A percentile compares a stretch with the other conserved stretches of the same genome.
Evolutionary conservation across 352 stramenopile species (phyloP).

Genomic region (Hyaloperonospora brassicae): DNA sequence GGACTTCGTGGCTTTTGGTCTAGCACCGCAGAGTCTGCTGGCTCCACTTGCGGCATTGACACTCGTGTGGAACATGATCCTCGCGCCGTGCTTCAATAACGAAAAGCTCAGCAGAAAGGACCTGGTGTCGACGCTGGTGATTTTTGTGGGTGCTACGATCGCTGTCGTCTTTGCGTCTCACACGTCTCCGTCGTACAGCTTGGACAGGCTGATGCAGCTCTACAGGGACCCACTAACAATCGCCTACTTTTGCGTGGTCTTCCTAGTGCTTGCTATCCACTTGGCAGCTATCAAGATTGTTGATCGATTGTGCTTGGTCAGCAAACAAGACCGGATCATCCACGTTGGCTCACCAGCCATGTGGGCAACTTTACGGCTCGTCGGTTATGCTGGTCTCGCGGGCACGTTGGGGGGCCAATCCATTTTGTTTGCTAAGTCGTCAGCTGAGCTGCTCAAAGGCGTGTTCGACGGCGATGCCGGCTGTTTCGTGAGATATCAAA

Average conservation of each 20-base stretch:
- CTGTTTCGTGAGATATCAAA: conserved; percentile 50
- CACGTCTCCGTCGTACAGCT: conserved; percentile 74
- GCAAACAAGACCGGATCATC: conserved; percentile 63
- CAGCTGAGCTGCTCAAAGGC: conserved; percentile 64
- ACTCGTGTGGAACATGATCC: conserved; percentile 89
- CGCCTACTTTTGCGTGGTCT: conserved; percentile 40
- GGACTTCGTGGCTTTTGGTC: conserved; percentile 87
- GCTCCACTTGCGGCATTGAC: conserved; percentile 83
- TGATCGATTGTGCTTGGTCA: conserved; percentile 60
- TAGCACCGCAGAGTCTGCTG: conserved; percentile 84
- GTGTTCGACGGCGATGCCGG: conserved; percentile 52
- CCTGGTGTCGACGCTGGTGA: conserved; percentile 71
- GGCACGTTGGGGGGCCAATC: conserved; percentile 79
- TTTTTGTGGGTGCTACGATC: conserved; percentile 76
- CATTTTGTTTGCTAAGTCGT: conserved; percentile 82
- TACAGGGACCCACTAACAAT: conserved; percentile 72
- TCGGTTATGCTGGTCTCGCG: conserved; percentile 65
- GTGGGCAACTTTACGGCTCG: conserved; percentile 61
- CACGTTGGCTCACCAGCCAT: conserved; percentile 52
- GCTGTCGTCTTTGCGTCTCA: conserved; percentile 79
- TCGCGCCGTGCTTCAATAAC: conserved; percentile 83
- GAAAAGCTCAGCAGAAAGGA: conserved; percentile 78
- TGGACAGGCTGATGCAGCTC: conserved; percentile 68
- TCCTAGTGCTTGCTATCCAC: conserved; percentile 34
- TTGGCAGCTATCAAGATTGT: conserved; percentile 63